Percentiles rank a stretch among this genome's conserved stretches.
phyloP scores from a whole-genome alignment of 1,284 basidiomycete genomes.

The Earliella scabrosa region DNA sequence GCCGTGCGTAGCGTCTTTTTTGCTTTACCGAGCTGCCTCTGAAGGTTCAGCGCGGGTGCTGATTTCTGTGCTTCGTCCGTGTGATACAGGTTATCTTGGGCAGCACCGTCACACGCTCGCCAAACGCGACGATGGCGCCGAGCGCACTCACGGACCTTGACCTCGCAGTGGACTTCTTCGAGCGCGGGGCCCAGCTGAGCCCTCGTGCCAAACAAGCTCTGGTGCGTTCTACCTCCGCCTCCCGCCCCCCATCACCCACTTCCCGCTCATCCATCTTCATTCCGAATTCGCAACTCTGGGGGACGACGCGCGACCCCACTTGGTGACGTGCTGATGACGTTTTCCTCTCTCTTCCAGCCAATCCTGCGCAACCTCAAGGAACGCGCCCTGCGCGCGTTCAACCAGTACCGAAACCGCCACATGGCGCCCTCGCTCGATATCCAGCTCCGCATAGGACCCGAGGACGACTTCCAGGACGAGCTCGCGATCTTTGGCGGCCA shows the following conservation, averaged over 20 bases:
- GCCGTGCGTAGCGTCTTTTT: conserved; percentile 33
- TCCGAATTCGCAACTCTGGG: not conserved
- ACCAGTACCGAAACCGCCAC: conserved; percentile 34
- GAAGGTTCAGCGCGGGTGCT: conserved; percentile 1
- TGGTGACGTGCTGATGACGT: not conserved
- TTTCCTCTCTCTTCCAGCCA: conserved; percentile 19
- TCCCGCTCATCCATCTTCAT: not conserved
- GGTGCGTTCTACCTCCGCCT: conserved; percentile 33
- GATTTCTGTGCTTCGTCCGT: not conserved
- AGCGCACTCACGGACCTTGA: conserved; percentile 38
- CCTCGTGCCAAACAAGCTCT: conserved; percentile 33
- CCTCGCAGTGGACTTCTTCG: conserved; percentile 36
- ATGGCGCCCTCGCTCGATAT: conserved; percentile 32
- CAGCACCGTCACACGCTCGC: conserved; percentile 36
- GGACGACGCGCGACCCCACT: not conserved
- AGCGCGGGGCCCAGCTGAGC: conserved; percentile 31
- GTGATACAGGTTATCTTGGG: conserved; percentile 38
- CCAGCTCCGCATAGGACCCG: conserved; percentile 32
- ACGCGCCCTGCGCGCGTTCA: conserved; percentile 31
- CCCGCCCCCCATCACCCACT: too few species aligned
- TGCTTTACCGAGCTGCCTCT: not conserved
- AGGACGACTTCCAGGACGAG: conserved; percentile 61
- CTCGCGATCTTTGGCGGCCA: conserved; percentile 66
- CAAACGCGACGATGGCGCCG: conserved; percentile 36
- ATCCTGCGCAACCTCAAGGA: conserved; percentile 33